Evolutionary conservation across 441 rosid genomes (phyloP), one percentile per base, ranked within the genome.

Genomic region (Heliophila coronopifolia): DNA sequence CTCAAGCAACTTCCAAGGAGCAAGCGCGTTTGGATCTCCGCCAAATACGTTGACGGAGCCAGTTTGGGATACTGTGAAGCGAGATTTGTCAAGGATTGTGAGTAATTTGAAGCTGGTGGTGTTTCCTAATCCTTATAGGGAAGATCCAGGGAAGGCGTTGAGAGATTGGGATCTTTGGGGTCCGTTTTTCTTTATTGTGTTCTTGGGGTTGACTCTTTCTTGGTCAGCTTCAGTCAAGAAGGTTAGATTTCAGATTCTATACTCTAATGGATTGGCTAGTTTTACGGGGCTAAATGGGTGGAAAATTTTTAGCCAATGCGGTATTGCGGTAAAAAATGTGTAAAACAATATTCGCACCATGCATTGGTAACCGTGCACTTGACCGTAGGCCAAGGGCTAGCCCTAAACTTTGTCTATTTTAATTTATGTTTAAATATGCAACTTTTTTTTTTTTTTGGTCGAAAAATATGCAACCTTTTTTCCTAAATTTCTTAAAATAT

Each of bases 141-240:
- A 91, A 14, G 95, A 92, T 75, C 97, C 97, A 0, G 95, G 95
- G 12, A 85, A 86, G 73, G 97, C 95, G 1, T 66, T 88, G 56
- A 70, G 95, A 59, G 97, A 92, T 74, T 92, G 97, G 99, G 99
- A 88, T 81, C 82, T 92, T 0, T 88, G 99, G 94, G 94, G 99
- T 0, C 99, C 95, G 0, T 88, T 88, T 62, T 92, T 92, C 82
- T 88, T 88, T 52, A 84, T 93, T 17, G 96, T 93, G 19, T 88
- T 88, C 59, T 58, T 86, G 50, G 97, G 97, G 0, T 97, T 93
- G 34, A 57, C 77, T 39, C 94, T 92, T 11, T 92, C 99, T 0
- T 93, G 88, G 85, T 67, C 89, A 78, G 17, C 68, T 92, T 17
- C 54, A 58, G 7, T 82, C 6, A 77, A 80, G 69, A 90, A 90